Evolutionary conservation across 805 yeast species (phyloP), one percentile per base, ranked within the genome.

Genomic region (Crinitomyces ghanaensis): DNA sequence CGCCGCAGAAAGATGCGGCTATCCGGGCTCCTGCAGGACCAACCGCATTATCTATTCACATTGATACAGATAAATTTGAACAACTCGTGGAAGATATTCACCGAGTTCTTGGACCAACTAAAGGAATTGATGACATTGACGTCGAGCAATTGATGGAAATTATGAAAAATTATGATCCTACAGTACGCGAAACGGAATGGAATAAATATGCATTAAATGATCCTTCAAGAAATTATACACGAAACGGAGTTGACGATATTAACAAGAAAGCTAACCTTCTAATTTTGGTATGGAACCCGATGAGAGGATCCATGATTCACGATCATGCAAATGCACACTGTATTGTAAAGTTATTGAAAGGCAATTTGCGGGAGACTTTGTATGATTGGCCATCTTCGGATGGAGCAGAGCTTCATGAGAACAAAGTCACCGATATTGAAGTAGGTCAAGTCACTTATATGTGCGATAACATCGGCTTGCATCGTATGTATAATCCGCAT

Each of bases 311-410:
- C 15, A 66, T 70, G 31, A 72, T 78, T 39, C 88, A 78, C 51
- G 83, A 77, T 53, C 88, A 78, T 45, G 81, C 84, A 14, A 64
- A 69, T 35, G 83, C 85, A 8, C 84, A 78, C 55, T 78, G 88
- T 54, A 66, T 77, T 39, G 77, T 78, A 74, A 77, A 77, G 53
- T 61, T 78, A 28, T 59, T 78, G 40, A 60, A 67, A 44, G 86
- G 86, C 5, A 51, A 56, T 19, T 59, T 78, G 31, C 56, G 57
- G 8, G 88, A 78, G 53, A 63, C 68, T 6, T 56, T 74, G 14
- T 77, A 70, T 45, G 70, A 66, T 22, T 51, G 62, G 37, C 80
- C 80, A 2, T 53, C 14, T 33, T 59, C 43, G 35, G 56, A 17
- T 46, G 48, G 25, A 12, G 34, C 16, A 21, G 37, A 25, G 22